Percentiles rank a stretch among this genome's conserved stretches.
phyloP scores from a whole-genome alignment of 2,329 filamentous ascomycete genomes.

The Emergomyces orientalis region DNA sequence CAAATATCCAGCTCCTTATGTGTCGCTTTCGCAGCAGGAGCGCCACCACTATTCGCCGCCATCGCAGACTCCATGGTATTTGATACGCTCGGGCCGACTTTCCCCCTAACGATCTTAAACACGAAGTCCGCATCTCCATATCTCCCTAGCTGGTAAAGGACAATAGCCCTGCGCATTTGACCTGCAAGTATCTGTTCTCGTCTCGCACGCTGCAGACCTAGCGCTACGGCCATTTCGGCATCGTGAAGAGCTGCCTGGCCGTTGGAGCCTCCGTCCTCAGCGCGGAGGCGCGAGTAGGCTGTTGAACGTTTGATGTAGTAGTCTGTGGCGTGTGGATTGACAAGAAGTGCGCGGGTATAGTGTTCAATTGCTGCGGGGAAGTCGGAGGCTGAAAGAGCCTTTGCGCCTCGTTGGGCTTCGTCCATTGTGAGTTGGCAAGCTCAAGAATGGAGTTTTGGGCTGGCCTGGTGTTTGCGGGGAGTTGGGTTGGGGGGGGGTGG shows the following conservation, averaged over 20 bases:
- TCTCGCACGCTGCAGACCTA: conserved; percentile 58
- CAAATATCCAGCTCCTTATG: conserved; percentile 45
- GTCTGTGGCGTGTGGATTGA: conserved; percentile 55
- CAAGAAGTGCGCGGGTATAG: conserved; percentile 56
- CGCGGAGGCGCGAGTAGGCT: conserved; percentile 58
- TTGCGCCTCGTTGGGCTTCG: conserved; percentile 47
- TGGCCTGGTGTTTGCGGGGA: not conserved
- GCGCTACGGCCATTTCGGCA: conserved; percentile 55
- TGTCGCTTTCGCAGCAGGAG: conserved; percentile 17
- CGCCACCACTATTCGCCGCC: conserved; percentile 11
- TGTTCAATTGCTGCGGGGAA: conserved; percentile 59
- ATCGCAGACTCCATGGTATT: conserved; percentile 26
- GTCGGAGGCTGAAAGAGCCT: conserved; percentile 53
- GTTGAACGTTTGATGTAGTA: conserved; percentile 79
- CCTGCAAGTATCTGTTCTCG: conserved; percentile 69
- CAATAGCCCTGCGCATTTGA: conserved; percentile 69
- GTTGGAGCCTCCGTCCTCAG: conserved; percentile 38
- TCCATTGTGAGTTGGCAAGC: conserved; percentile 35
- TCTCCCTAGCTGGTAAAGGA: conserved; percentile 58
- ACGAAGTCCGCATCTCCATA: conserved; percentile 69
- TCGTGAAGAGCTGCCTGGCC: conserved; percentile 52
- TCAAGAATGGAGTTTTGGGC: not conserved
- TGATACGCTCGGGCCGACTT: conserved; percentile 34
- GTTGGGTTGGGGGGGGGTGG: not conserved
- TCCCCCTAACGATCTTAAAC: conserved; percentile 47